phyloP scores from a whole-genome alignment of 306 rosid genomes.

The Cucurbita argyrosperma region DNA sequence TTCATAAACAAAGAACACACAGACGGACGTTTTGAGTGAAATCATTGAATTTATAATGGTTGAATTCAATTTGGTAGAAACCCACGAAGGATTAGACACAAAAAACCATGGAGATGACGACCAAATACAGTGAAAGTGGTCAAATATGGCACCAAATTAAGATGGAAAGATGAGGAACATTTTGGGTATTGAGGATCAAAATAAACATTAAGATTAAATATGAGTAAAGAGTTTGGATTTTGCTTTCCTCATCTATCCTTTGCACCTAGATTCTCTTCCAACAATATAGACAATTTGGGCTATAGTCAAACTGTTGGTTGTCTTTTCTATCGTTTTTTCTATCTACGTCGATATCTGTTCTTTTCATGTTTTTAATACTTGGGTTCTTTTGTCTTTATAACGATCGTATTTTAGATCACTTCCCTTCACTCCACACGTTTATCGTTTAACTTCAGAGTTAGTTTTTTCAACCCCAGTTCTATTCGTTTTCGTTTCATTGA shows the following conservation, averaged over 20 bases:
- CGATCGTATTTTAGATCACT: not conserved
- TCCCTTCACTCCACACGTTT: not conserved
- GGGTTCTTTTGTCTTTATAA: not conserved
- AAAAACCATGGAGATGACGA: not conserved
- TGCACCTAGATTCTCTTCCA: conserved; percentile 25
- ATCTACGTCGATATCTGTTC: conserved; percentile 7
- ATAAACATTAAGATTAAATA: not conserved
- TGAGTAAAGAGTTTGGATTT: conserved; percentile 21
- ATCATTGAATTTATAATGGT: not conserved
- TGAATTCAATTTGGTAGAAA: not conserved
- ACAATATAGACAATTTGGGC: conserved; percentile 22
- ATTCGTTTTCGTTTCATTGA: not conserved
- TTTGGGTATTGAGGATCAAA: not conserved
- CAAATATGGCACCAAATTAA: not conserved
- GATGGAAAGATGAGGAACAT: not conserved
- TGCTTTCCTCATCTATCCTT: conserved; percentile 10
- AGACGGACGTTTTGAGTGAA: not conserved
- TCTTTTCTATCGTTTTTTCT: conserved; percentile 35
- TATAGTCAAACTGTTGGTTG: conserved; percentile 49
- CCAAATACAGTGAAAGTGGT: conserved; percentile 1
- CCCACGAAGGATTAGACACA: not conserved
- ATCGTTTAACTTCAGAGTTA: not conserved
- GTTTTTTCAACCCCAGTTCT: not conserved
- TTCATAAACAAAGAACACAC: not conserved
- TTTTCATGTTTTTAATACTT: not conserved